These are phyloP conservation scores for Chloropicon primus DNA, from an alignment of 139 green algal genomes.

Conservation along the genomic window DNA sequence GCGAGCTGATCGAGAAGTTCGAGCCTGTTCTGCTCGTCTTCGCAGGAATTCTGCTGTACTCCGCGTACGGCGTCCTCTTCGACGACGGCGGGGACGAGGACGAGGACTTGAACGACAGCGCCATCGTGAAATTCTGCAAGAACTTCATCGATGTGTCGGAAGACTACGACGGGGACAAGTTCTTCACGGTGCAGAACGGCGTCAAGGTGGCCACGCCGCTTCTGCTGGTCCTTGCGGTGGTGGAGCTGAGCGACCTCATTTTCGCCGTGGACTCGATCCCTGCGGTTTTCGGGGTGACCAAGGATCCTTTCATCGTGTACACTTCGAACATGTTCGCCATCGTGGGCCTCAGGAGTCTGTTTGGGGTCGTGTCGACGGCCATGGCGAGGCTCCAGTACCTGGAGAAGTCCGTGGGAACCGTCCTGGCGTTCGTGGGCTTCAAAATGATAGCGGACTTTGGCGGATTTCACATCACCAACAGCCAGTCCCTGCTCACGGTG, in stretches of 20 bases:
- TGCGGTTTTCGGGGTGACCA: constrained; percentile 80
- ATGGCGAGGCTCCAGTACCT: constrained; percentile 41
- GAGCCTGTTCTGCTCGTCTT: constrained; percentile 81
- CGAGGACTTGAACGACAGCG: constrained; percentile 56
- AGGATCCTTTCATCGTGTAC: constrained; percentile 96
- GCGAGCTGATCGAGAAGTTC: constrained; percentile 68
- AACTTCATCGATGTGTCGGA: constrained; percentile 46
- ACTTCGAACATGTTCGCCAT: constrained; percentile 91
- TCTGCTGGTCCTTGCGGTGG: constrained; percentile 74
- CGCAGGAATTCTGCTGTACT: constrained; percentile 79
- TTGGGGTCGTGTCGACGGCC: constrained; percentile 40
- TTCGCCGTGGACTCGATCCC: constrained; percentile 94
- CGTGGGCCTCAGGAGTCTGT: constrained; percentile 60
- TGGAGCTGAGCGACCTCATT: constrained; percentile 87
- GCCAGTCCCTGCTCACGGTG: constrained; percentile 55
- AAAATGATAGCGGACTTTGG: constrained; percentile 53
- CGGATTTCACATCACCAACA: constrained; percentile 53
- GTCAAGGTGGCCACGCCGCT: constrained; percentile 65
- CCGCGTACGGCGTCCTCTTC: constrained; percentile 28
- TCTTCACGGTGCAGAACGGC: constrained; percentile 59
- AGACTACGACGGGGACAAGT: constrained; percentile 77
- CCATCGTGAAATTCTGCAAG: constrained; percentile 62
- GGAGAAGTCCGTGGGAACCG: constrained; percentile 70
- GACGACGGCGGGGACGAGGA: constrained; percentile 51
- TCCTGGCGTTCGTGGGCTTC: constrained; percentile 79